Conservation (phyloP, 2,329 filamentous ascomycete genomes). For the Cordyceps farinosa region DNA sequence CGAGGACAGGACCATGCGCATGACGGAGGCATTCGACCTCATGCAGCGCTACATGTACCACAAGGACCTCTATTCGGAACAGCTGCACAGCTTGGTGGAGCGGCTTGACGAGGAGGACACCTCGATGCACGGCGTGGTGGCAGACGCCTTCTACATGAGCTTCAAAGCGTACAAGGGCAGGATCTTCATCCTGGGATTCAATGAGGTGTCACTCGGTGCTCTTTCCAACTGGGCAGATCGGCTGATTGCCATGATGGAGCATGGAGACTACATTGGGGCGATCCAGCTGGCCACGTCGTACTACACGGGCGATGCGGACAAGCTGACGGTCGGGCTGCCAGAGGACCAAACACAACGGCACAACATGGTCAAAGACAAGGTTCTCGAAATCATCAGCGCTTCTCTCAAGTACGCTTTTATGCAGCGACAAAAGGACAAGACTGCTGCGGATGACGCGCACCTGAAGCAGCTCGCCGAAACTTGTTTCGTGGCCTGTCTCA, state of each 20-base stretch:
- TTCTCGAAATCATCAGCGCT: conserved; percentile 89
- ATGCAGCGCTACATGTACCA: conserved; percentile 92
- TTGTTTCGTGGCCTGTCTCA: conserved; percentile 79
- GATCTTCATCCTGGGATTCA: conserved; percentile 88
- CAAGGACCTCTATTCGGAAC: conserved; percentile 81
- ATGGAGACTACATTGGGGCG: conserved; percentile 90
- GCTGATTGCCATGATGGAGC: conserved; percentile 88
- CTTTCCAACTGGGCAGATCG: conserved; percentile 97
- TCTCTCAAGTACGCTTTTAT: conserved; percentile 87
- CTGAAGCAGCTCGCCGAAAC: conserved; percentile 75
- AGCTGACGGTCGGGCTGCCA: conserved; percentile 87
- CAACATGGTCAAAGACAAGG: conserved; percentile 78
- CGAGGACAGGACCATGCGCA: conserved; percentile 82
- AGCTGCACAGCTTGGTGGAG: conserved; percentile 81
- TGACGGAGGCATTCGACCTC: conserved; percentile 92
- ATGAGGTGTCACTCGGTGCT: conserved; percentile 84
- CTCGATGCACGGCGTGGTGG: conserved; percentile 91
- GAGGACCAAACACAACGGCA: conserved; percentile 76
- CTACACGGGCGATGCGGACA: conserved; percentile 87
- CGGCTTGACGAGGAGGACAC: conserved; percentile 81
- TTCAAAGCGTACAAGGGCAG: conserved; percentile 93
- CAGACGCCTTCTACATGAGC: conserved; percentile 97
- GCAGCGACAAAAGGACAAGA: conserved; percentile 52
- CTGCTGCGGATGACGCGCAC: conserved; percentile 51
- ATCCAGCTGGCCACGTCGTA: conserved; percentile 90